Percentiles rank a stretch among this genome's conserved stretches.
phyloP scores from a whole-genome alignment of 75 land plant species.

The Gnetum montanum region DNA sequence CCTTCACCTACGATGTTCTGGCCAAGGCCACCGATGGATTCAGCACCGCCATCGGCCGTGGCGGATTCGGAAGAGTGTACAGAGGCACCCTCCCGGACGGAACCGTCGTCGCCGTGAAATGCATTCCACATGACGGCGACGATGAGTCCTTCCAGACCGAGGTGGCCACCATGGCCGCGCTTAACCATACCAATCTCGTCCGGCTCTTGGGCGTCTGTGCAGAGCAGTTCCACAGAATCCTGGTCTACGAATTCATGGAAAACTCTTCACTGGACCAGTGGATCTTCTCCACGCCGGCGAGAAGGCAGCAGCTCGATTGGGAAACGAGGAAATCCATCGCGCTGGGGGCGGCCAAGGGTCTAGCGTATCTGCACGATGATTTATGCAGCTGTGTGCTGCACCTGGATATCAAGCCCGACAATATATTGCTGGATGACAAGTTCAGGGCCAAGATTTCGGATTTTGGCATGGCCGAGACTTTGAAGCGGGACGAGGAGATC shows the following conservation, averaged over 20 bases:
- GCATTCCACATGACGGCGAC: constrained; percentile 18
- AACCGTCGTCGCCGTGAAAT: constrained; percentile 23
- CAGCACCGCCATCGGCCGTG: constrained; percentile 13
- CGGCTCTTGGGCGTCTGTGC: constrained; percentile 30
- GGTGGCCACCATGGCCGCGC: constrained; percentile 31
- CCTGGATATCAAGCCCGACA: constrained; percentile 36
- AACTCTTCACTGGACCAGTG: constrained; percentile 20
- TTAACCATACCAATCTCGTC: constrained; percentile 26
- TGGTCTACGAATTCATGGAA: constrained; percentile 25
- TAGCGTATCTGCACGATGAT: constrained; percentile 25
- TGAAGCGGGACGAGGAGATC: constrained; percentile 21
- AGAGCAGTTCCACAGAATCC: constrained; percentile 6
- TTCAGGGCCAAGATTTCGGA: constrained; percentile 40
- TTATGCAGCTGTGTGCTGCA: constrained; percentile 29
- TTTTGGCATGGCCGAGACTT: constrained; percentile 35
- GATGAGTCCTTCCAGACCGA: constrained; percentile 33
- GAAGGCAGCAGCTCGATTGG: constrained; percentile 1
- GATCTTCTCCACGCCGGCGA: constrained; percentile 6
- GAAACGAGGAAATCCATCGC: constrained; percentile 11
- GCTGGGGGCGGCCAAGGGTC: constrained; percentile 19
- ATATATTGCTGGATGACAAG: constrained; percentile 30
- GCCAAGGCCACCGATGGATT: constrained; percentile 21
- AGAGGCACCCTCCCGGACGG: constrained; percentile 6
- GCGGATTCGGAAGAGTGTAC: constrained; percentile 21
- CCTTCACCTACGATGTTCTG: constrained; percentile 8